phyloP scores from a whole-genome alignment of 202 grass and related monocot species.

The Zizania palustris region DNA sequence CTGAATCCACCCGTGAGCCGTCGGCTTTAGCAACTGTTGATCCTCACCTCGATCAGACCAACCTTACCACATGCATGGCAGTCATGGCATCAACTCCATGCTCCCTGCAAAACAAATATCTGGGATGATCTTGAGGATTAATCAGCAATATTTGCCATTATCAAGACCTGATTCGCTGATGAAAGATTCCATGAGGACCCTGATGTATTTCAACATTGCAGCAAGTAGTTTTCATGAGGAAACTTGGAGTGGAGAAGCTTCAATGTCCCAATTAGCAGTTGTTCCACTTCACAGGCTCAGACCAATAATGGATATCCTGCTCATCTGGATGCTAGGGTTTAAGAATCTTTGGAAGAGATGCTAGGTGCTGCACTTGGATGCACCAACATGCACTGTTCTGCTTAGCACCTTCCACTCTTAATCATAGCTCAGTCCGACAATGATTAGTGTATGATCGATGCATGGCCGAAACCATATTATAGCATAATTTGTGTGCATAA shows the following conservation, averaged over 20 bases:
- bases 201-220: no score
- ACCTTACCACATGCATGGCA: background rate
- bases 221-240: no score
- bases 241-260: no score
- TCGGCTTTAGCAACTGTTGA: background rate
- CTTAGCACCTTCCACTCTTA: slow-evolving; percentile 61
- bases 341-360: slow-evolving; percentile 67
- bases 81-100: background rate
- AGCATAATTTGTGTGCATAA: background rate
- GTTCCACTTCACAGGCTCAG: slow-evolving; percentile 72
- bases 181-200: no score
- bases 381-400: slow-evolving; percentile 44
- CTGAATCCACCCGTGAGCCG: background rate
- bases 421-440: slow-evolving; percentile 58
- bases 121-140: no score
- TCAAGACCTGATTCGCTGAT: no score
- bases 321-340: slow-evolving; percentile 68
- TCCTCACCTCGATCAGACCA: background rate
- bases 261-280: slow-evolving; percentile 46
- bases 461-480: background rate
- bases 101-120: background rate
- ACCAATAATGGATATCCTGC: slow-evolving; percentile 72
- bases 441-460: background rate
- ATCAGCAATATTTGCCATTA: no score
- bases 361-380: slow-evolving; percentile 63